Conservation (phyloP, 2,329 filamentous ascomycete genomes). For the Alternaria burnsii region DNA sequence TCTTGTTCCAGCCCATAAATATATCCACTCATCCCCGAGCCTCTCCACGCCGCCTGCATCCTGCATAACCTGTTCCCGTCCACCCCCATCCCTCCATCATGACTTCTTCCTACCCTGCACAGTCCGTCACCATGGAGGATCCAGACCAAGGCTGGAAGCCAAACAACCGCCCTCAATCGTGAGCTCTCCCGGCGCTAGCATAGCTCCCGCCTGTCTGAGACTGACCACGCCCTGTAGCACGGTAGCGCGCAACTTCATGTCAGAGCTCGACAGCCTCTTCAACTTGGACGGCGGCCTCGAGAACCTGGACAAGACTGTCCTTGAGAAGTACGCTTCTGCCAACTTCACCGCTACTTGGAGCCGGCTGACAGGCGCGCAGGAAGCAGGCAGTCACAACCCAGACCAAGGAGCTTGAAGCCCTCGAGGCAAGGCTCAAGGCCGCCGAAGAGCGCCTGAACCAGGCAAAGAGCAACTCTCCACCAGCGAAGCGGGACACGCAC, state of each 20-base stretch:
- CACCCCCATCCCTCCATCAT: slow-evolving; percentile 15
- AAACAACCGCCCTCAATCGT: slow-evolving; percentile 84
- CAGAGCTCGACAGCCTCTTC: slow-evolving; percentile 88
- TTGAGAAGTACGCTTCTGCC: slow-evolving; percentile 77
- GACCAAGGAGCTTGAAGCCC: slow-evolving; percentile 80
- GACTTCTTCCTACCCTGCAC: slow-evolving; percentile 23
- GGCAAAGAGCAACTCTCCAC: slow-evolving; percentile 45
- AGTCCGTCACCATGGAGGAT: slow-evolving; percentile 41
- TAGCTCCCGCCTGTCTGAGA: slow-evolving; percentile 23
- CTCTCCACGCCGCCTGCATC: slow-evolving; percentile 14
- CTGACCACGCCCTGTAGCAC: slow-evolving; percentile 66
- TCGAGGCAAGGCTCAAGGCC: slow-evolving; percentile 83
- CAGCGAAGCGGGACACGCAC: slow-evolving; percentile 42
- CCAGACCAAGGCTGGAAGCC: slow-evolving; percentile 83
- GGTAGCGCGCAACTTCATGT: slow-evolving; percentile 85
- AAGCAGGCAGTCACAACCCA: slow-evolving; percentile 80
- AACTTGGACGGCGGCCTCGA: slow-evolving; percentile 81
- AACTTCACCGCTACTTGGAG: not conserved
- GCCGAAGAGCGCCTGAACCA: slow-evolving; percentile 77
- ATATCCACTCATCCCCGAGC: slow-evolving; percentile 15
- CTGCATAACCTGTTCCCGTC: slow-evolving; percentile 4
- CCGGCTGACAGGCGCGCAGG: slow-evolving; percentile 58
- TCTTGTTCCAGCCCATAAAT: slow-evolving; percentile 20
- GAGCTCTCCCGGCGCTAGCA: slow-evolving; percentile 53
- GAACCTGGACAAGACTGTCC: slow-evolving; percentile 76